Conservation (phyloP, 768 basidiomycete genomes). For the Pisolithus tinctorius region DNA sequence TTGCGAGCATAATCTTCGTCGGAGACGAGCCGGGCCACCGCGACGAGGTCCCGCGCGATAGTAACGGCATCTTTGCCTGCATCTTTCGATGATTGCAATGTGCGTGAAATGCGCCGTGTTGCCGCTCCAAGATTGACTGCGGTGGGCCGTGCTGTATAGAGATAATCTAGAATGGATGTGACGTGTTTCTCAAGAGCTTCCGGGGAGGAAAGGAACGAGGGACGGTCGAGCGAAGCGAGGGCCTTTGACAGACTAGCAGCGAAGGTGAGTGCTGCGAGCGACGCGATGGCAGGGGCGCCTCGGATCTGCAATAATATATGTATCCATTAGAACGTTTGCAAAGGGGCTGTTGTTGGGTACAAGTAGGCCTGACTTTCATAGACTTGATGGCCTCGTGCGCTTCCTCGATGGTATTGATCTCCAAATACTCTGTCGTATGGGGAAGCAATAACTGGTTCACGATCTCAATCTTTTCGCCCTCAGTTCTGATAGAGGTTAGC, state of each 20-base stretch:
- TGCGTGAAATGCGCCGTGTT: conserved; percentile 58
- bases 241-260: conserved; percentile 56
- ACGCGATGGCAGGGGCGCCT: conserved; percentile 93
- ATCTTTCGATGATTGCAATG: conserved; percentile 33
- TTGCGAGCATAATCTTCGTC: conserved; percentile 87
- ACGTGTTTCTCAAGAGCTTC: conserved; percentile 49
- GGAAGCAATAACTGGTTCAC: conserved; percentile 87
- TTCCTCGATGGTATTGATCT: conserved; percentile 67
- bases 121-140: conserved; percentile 93
- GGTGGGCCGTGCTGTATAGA: conserved; percentile 88
- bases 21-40: conserved; percentile 68
- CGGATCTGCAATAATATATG: conserved; percentile 47
- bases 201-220: conserved; percentile 51
- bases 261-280: conserved; percentile 79
- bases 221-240: conserved; percentile 37
- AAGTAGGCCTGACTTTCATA: conserved; percentile 69
- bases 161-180: conserved; percentile 53
- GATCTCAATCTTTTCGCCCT: conserved; percentile 64
- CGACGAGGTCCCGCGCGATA: conserved; percentile 53
- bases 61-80: conserved; percentile 37
- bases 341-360: not conserved
- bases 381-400: conserved; percentile 93
- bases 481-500: conserved; percentile 36
- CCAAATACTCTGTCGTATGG: conserved; percentile 59
- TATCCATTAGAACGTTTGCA: not conserved